Conservation (phyloP, 2,329 filamentous ascomycete species). For the Epichloe aotearoae region DNA sequence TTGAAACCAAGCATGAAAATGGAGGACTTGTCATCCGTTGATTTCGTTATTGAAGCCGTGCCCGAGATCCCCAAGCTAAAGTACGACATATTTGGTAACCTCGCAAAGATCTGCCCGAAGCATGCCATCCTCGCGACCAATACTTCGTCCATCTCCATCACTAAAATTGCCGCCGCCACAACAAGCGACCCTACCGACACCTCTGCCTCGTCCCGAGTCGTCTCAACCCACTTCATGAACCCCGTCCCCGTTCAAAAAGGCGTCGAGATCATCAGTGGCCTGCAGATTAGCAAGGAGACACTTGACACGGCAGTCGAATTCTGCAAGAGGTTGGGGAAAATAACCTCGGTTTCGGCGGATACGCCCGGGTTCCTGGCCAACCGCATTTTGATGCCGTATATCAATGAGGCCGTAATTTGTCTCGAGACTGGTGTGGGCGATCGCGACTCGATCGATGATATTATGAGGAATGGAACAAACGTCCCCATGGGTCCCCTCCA, state of each 20-base stretch:
- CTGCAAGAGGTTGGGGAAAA: constrained; percentile 85
- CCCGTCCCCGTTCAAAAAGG: constrained; percentile 94
- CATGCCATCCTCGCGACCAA: constrained; percentile 93
- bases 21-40: constrained; percentile 65
- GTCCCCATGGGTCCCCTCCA: constrained; percentile 95
- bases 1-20: constrained; percentile 60
- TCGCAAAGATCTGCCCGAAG: constrained; percentile 68
- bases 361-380: constrained; percentile 92
- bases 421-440: constrained; percentile 83
- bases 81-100: constrained; percentile 68
- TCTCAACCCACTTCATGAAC: constrained; percentile 99
- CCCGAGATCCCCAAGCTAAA: constrained; percentile 86
- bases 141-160: constrained; percentile 97
- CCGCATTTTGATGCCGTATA: constrained; percentile 96
- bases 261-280: constrained; percentile 89
- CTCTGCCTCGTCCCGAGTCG: constrained; percentile 70
- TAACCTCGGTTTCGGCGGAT: constrained; percentile 77
- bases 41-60: constrained; percentile 96
- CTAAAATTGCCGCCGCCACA: constrained; percentile 82
- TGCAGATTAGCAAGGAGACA: constrained; percentile 79
- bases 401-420: constrained; percentile 95
- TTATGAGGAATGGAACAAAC: constrained; percentile 99
- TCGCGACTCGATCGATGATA: constrained; percentile 85
- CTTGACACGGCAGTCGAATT: constrained; percentile 73
- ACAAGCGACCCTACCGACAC: constrained; percentile 66